Conservation (phyloP, 345 rosid species). For the Eucalyptus guilfoylei region DNA sequence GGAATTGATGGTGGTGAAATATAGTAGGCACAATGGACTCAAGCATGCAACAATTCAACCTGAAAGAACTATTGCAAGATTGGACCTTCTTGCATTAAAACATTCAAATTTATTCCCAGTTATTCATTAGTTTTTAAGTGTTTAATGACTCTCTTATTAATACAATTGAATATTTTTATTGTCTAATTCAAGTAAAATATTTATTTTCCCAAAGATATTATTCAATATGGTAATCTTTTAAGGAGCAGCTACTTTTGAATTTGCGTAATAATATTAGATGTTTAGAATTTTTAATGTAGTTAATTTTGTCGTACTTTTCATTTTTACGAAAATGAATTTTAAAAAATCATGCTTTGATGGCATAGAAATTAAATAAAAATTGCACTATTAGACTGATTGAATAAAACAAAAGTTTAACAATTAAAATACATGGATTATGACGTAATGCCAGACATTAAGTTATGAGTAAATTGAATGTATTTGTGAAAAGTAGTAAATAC, state of each 20-base stretch:
- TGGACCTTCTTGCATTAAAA: not conserved
- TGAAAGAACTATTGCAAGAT: not conserved
- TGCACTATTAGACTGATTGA: not conserved
- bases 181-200: not conserved
- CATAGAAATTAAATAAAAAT: not conserved
- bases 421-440: not conserved
- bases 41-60: not conserved
- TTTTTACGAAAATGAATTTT: not conserved
- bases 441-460: not conserved
- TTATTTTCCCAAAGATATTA: not conserved
- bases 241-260: not conserved
- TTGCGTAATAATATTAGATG: not conserved
- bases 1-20: not conserved
- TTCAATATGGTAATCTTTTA: not conserved
- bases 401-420: not conserved
- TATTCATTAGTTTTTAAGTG: not conserved
- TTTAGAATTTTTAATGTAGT: not conserved
- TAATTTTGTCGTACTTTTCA: not conserved
- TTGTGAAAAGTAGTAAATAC: not conserved
- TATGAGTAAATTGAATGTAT: not conserved
- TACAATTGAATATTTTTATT: not conserved
- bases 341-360: not conserved
- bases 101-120: not conserved
- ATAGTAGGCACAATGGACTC: not conserved
- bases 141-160: not conserved